These are phyloP conservation scores for Hevea brasiliensis DNA, from an alignment of 345 rosid species.

Conservation along the genomic window DNA sequence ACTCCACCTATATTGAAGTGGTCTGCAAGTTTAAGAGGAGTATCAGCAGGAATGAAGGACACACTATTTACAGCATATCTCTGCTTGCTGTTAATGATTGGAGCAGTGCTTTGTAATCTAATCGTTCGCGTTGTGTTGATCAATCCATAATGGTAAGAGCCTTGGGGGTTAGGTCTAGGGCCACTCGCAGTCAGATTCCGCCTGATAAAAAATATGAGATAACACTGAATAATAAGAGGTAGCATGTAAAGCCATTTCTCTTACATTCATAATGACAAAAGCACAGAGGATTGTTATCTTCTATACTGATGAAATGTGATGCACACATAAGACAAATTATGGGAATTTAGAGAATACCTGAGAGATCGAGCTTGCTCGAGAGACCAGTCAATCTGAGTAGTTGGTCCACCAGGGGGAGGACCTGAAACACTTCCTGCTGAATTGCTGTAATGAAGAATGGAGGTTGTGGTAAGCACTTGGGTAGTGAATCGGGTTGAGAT, in stretches of 20 bases:
- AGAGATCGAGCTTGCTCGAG: slow-evolving; percentile 34
- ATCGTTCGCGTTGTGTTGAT: slow-evolving; percentile 23
- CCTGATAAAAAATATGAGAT: slow-evolving; percentile 11
- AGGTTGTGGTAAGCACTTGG: slow-evolving; percentile 24
- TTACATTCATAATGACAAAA: not conserved
- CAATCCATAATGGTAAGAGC: slow-evolving; percentile 39
- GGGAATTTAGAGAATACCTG: slow-evolving; percentile 14
- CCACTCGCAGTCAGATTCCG: slow-evolving; percentile 35
- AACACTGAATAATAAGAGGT: not conserved
- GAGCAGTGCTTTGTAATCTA: slow-evolving; percentile 28
- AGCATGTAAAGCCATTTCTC: not conserved
- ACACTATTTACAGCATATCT: slow-evolving; percentile 33
- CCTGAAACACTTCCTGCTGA: slow-evolving; percentile 31
- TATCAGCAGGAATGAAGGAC: slow-evolving; percentile 26
- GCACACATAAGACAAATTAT: not conserved
- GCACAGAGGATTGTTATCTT: not conserved
- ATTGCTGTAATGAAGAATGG: slow-evolving; percentile 31
- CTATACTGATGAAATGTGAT: not conserved
- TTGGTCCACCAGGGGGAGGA: slow-evolving; percentile 30
- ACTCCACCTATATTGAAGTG: slow-evolving; percentile 36
- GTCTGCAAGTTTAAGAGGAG: slow-evolving; percentile 37
- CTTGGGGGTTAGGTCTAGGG: slow-evolving; percentile 39
- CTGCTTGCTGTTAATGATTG: slow-evolving; percentile 36
- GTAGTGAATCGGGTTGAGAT: slow-evolving; percentile 31
- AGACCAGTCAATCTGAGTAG: slow-evolving; percentile 36